Evolutionary conservation across 2,329 filamentous ascomycete genomes (phyloP).

Genomic region (Beauveria medogensis): DNA sequence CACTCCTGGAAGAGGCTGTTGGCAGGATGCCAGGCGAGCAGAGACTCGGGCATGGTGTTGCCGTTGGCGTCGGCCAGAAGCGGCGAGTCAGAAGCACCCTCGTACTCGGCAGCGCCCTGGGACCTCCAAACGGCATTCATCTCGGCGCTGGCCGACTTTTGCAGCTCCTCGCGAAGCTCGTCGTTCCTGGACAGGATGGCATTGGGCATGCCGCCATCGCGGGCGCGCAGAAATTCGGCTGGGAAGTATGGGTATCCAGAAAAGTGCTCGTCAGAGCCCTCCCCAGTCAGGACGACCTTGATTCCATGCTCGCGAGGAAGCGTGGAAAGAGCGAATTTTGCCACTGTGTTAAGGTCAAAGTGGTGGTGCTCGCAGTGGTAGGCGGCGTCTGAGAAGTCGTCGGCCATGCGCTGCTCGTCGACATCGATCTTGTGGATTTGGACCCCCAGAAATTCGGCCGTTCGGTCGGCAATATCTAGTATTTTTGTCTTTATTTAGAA

Average conservation of each 20-base stretch:
- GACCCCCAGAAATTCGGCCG: constrained; percentile 26
- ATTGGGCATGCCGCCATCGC: constrained; percentile 31
- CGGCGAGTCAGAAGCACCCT: background rate
- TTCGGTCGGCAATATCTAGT: constrained; percentile 23
- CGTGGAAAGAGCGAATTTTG: constrained; percentile 41
- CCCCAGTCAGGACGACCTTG: constrained; percentile 46
- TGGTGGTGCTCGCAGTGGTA: constrained; percentile 26
- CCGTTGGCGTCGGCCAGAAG: background rate
- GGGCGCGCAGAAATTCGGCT: constrained; percentile 39
- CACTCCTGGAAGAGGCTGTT: background rate
- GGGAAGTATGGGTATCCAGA: constrained; percentile 41
- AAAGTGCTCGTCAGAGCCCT: constrained; percentile 47
- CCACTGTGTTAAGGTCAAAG: constrained; percentile 43
- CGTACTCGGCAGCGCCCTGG: background rate
- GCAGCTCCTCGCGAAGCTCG: background rate
- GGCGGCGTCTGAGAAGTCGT: constrained; percentile 21
- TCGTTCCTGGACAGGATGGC: constrained; percentile 13
- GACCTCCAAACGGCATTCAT: background rate
- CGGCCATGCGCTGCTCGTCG: constrained; percentile 22
- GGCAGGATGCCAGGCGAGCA: background rate
- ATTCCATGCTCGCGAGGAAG: constrained; percentile 36
- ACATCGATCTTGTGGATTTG: constrained; percentile 19
- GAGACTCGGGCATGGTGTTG: background rate
- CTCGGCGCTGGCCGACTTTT: background rate
- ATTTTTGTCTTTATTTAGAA: background rate